Evolutionary conservation across 2,329 filamentous ascomycete genomes (phyloP), one percentile per base, ranked within the genome.

Genomic region (Parascedosporium putredinis): DNA sequence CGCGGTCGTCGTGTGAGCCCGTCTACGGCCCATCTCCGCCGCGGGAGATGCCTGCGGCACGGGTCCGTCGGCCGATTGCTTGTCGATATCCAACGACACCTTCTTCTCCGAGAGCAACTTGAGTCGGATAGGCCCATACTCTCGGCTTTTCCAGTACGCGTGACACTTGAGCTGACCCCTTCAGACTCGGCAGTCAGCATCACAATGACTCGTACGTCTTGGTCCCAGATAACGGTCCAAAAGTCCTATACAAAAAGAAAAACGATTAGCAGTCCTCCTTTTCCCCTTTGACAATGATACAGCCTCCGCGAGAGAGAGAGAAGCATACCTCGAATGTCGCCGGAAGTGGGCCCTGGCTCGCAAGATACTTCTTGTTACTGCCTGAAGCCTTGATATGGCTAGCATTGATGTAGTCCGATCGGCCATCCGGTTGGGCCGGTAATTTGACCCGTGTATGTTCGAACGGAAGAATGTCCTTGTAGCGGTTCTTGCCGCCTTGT

Each of bases 391-490:
- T 83, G 54, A 97, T 72, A 57, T 95, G 81, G 62, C 87, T 97
- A 16, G 90, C 93, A 61, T 98, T 98, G 67, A 98, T 82, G 60
- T 98, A 98, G 64, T 98, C 93, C 64, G 91, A 95, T 20, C 73
- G 75, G 10, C 83, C 84, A 1, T 76, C 70, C 0, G 76, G 69
- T 31, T 84, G 79, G 38, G 80, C 79, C 55, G 86, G 75, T 44
- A 98, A 67, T 56, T 80, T 88, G 49, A 98, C 93, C 52, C 93
- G 75, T 2, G 88, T 83, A 65, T 98, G 93, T 60, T 97, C 91
- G 62, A 94, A 98, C 0, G 93, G 93, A 67, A 95, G 83, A 50
- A 97, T 96, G 57, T 96, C 94, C 69, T 96, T 97, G 71, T 98
- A 98, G 7, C 93, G 80, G 59, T 98, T 98, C 71, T 97, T 97